A percentile compares a stretch with the other conserved stretches of the same genome.
Conservation (phyloP, 768 basidiomycete species). For the Tylopilus vinaceipallidus region DNA sequence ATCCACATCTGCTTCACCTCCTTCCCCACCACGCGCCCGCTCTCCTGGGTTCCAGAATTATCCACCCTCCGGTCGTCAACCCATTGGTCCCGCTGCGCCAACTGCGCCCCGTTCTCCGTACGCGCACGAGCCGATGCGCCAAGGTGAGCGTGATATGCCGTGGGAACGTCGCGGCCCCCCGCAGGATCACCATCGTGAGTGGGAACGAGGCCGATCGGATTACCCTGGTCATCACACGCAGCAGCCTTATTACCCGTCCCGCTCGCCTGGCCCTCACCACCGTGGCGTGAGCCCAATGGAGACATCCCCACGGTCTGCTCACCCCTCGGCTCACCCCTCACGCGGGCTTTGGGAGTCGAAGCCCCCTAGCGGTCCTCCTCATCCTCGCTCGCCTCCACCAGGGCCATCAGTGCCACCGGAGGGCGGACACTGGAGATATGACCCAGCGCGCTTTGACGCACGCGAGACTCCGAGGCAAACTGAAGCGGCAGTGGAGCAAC, state of each 20-base stretch:
- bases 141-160: constrained; percentile 48
- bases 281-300: constrained; percentile 52
- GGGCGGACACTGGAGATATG: constrained; percentile 53
- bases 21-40: constrained; percentile 48
- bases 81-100: constrained; percentile 51
- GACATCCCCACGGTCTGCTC: constrained; percentile 57
- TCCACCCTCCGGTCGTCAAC: constrained; percentile 44
- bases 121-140: constrained; percentile 47
- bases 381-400: constrained; percentile 33
- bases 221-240: constrained; percentile 34
- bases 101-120: constrained; percentile 62
- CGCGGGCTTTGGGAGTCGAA: constrained; percentile 64
- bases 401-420: constrained; percentile 41
- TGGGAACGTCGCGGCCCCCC: constrained; percentile 62
- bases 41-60: constrained; percentile 52
- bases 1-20: constrained; percentile 62
- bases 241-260: constrained; percentile 31
- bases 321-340: constrained; percentile 35
- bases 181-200: constrained; percentile 47
- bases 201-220: constrained; percentile 47
- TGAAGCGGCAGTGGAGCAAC: constrained; percentile 33
- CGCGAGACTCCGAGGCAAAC: constrained; percentile 40
- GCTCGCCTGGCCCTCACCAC: constrained; percentile 38
- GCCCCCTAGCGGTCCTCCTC: constrained; percentile 36
- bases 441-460: constrained; percentile 52